Base-by-base conservation (phyloP, 2,329 filamentous ascomycete species). In the Exophiala oligosperma region DNA sequence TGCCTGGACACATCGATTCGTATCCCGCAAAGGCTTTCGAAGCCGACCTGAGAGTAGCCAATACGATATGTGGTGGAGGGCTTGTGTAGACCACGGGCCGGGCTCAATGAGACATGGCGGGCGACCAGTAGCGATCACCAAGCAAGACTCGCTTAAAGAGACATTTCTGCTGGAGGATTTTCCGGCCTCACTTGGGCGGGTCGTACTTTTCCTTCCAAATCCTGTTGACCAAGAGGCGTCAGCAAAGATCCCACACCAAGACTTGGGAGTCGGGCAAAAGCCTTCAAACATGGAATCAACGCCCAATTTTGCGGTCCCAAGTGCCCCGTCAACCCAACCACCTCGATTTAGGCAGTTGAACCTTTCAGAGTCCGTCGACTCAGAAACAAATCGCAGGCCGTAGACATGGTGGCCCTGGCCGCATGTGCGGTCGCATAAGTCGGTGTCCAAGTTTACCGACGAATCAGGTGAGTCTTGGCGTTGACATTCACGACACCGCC, bases 171-270 rank as follows among this genome's bases (percentile, higher is more conserved):
- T 17, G 21, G 17, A 23, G 17, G 6, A 17, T 17, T 23, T 17
- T 11, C 28, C 23, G 28, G 26, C 29, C 44, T 61, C 55, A 61
- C 44, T 59, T 61, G 24, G 58, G 61, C 51, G 80, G 79, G 63
- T 80, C 83, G 77, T 97, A 97, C 77, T 97, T 97, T 63, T 96
- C 92, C 74, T 97, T 97, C 91, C 93, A 97, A 71, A 97, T 97
- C 92, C 91, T 96, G 37, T 56, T 59, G 40, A 50, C 49, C 46
- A 54, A 41, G 54, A 50, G 26, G 54, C 41, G 52, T 64, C 54
- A 59, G 60, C 54, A 59, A 40, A 32, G 51, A 26, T 49, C 37
- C 43, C 52, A 54, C 56, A 59, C 47, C 54, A 44, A 56, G 49
- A 40, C 50, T 52, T 21, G n/a, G 21, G 51, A 46, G 49, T 49